Evolutionary conservation across 306 rosid genomes (phyloP).

Genomic region (Crataegus laevigata): DNA sequence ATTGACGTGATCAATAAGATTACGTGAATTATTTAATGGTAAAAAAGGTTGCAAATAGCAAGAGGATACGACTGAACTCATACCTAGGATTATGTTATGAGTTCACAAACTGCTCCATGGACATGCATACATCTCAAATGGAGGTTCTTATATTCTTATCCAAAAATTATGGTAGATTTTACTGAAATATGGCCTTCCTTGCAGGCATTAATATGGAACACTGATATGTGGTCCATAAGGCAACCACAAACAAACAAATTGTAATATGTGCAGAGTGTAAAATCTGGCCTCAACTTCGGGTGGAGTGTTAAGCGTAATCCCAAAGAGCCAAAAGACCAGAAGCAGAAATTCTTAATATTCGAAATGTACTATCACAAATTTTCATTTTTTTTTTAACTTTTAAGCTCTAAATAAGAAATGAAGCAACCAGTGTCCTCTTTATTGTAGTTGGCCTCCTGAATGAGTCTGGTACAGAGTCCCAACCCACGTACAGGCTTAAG

Average conservation of each 20-base stretch:
- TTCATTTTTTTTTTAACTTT: not conserved
- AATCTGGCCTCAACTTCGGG: not conserved
- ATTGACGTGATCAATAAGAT: not conserved
- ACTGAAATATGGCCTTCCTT: not conserved
- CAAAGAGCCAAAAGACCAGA: not conserved
- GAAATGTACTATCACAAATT: not conserved
- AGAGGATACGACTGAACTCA: not conserved
- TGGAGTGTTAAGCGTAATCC: not conserved
- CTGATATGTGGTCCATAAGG: not conserved
- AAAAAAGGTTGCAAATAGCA: not conserved
- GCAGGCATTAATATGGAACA: not conserved
- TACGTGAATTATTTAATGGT: not conserved
- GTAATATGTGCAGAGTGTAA: not conserved
- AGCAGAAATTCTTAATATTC: not conserved
- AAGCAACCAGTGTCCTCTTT: not conserved
- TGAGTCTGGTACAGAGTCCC: not conserved
- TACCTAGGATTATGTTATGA: not conserved
- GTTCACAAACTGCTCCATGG: not conserved
- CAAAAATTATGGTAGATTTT: not conserved
- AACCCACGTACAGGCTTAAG: not conserved
- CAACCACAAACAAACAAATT: not conserved
- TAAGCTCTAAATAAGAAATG: not conserved
- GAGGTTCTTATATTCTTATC: not conserved
- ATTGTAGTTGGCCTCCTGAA: not conserved
- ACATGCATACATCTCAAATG: not conserved